These are phyloP conservation scores for Ophiostoma perfectum DNA, from an alignment of 2,329 filamentous ascomycete species.

Conservation along the genomic window DNA sequence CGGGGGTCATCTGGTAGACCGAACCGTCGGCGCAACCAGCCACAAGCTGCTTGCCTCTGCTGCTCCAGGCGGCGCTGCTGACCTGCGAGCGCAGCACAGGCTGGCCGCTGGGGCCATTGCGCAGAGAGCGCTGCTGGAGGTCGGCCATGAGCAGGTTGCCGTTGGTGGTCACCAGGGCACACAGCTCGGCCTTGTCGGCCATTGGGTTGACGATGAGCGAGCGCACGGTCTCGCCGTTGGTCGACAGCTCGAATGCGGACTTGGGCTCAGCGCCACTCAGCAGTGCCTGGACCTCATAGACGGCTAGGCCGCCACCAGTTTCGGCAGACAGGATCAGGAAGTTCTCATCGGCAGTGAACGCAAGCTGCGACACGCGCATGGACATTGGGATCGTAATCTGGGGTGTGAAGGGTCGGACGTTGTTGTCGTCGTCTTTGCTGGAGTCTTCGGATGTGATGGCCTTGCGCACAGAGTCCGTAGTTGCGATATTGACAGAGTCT, in stretches of 20 bases:
- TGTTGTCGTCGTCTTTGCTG: conserved; percentile 49
- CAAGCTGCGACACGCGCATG: conserved; percentile 75
- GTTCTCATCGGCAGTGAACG: conserved; percentile 84
- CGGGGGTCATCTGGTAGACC: conserved; percentile 74
- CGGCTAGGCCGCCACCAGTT: conserved; percentile 70
- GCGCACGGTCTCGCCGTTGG: conserved; percentile 68
- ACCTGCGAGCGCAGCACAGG: conserved; percentile 65
- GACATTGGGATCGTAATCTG: conserved; percentile 68
- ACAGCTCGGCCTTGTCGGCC: conserved; percentile 63
- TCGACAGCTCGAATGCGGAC: conserved; percentile 68
- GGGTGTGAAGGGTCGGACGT: conserved; percentile 66
- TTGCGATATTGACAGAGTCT: conserved; percentile 68
- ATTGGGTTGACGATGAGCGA: conserved; percentile 76
- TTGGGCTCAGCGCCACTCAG: conserved; percentile 55
- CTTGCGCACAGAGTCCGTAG: conserved; percentile 70
- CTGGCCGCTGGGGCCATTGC: conserved; percentile 54
- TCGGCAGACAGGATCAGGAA: conserved; percentile 80
- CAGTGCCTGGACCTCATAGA: conserved; percentile 68
- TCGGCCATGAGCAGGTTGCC: conserved; percentile 83
- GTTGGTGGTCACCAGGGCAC: conserved; percentile 72
- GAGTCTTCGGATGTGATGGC: conserved; percentile 53
- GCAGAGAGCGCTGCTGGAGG: conserved; percentile 59
- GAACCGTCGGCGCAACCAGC: conserved; percentile 78
- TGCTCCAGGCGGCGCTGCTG: conserved; percentile 85
- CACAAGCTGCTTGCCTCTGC: conserved; percentile 84